Base-by-base conservation (phyloP, 805 yeast species). In the Kodamaea jinghongensis region DNA sequence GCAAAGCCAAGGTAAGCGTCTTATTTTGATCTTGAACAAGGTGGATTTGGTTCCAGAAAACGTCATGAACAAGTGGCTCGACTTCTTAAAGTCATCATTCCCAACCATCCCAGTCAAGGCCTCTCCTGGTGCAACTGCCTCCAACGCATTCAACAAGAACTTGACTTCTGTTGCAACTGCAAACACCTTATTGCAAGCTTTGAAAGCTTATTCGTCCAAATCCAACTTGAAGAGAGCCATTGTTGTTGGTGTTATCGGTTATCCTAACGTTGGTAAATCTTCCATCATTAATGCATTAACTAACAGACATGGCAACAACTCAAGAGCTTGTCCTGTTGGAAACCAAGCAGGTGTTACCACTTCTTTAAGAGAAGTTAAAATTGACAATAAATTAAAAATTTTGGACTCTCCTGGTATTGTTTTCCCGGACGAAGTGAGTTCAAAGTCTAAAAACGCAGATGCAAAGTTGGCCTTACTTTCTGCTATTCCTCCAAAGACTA, bases 291-390 rank as follows among this genome's bases (percentile, higher is more conserved):
- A 91, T 63, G 84, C 97, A 2, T 71, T 91, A 49, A 81, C 88
- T 3, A 75, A 86, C 39, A 81, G 93, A 63, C 95, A 86, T 60
- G 82, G 86, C 42, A 81, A 82, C 43, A 66, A 74, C 41, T 70
- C 79, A 31, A 79, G 76, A 52, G 91, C 90, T 9, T 93, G 98
- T 60, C 97, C 99, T 11, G 95, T 86, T 23, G 99, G 99, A 36
- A 95, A 95, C 58, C 93, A 86, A 67, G 97, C 99, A 2, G 99
- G 99, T 60, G 93, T 93, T 34, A 91, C 99, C 22, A 90, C 96
- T 1, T 71, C 91, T 3, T 69, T 93, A 60, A 79, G 97, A 66
- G 95, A 89, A 61, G 89, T 91, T 43, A 93, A 91, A 67, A 76
- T 91, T 45, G 99, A 91, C 63, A 84, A 81, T 57, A 89, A 89